Base-by-base conservation (phyloP, 345 rosid species). In the Gossypium rotundifolium region DNA sequence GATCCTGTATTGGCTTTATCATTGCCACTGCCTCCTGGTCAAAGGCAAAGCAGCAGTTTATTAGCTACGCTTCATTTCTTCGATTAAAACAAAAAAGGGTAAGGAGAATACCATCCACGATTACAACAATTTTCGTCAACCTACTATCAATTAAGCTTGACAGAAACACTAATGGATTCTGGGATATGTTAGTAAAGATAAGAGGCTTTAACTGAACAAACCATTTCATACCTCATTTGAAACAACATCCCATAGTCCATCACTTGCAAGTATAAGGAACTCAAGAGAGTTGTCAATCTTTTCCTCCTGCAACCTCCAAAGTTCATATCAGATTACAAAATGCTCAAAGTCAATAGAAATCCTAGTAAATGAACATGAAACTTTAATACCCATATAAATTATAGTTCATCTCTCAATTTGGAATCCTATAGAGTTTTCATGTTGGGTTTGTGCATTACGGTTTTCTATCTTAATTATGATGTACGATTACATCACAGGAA, bases 241-340 rank as follows among this genome's bases (percentile, higher is more conserved):
- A 69, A 95, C 98, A 78, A 96, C 99, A 66, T 96, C 99, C 98
- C 99, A 95, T 27, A 93, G 82, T 76, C 99, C 99, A 86, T 95
- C 99, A 79, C 99, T 95, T 13, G 99, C 99, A 82, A 95, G 98
- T 73, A 96, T 93, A 74, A 96, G 99, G 81, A 96, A 96, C 85
- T 96, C 99, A 1, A 93, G 98, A 29, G 98, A 87, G 88, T 88
- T 86, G 83, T 96, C 98, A 29, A 96, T 79, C 71, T 88, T 88
- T 78, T 88, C 98, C 85, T 95, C 99, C 99, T 95, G 88, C 84
- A 85, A 81, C 61, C 72, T 83, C 67, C 51, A 67, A 3, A 16
- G 33, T n/a, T 58, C 62, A 74, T 44, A 46, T 73, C 55, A 74
- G 57, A 51, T 18, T 57, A 70, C 72, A 54, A 11, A 45, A 13